These are phyloP conservation scores for Sporothrix protearum DNA, from an alignment of 2,329 filamentous ascomycete species.

Conservation along the genomic window DNA sequence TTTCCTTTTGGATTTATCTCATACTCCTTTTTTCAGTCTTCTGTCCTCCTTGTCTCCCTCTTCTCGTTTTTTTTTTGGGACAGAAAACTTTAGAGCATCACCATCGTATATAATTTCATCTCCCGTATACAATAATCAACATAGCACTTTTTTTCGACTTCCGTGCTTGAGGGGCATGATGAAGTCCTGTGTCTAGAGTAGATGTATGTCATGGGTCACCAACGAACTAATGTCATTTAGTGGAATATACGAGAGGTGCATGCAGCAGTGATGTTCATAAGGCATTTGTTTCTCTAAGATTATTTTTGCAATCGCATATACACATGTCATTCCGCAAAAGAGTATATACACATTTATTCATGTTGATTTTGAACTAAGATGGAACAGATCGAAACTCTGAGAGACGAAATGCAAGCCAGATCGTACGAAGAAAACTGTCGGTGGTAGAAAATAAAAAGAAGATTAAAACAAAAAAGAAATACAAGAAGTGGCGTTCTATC, in stretches of 20 bases:
- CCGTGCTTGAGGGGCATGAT: not conserved
- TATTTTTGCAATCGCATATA: too few species aligned
- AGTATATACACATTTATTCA: too few species aligned
- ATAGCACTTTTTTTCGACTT: not conserved
- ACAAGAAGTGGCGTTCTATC: not conserved
- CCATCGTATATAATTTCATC: constrained; percentile 12
- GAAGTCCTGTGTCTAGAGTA: not conserved
- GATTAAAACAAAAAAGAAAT: not conserved
- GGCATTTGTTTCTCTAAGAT: too few species aligned
- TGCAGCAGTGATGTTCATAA: too few species aligned
- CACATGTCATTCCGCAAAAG: too few species aligned
- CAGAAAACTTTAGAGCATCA: constrained; percentile 11
- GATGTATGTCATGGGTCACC: not conserved
- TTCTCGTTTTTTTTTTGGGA: not conserved
- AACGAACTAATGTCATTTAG: not conserved
- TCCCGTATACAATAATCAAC: constrained; percentile 15
- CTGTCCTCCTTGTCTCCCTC: not conserved
- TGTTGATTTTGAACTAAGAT: too few species aligned
- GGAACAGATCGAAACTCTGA: too few species aligned
- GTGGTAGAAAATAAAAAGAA: not conserved
- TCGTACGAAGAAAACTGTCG: too few species aligned
- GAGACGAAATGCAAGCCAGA: too few species aligned
- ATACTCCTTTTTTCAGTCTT: not conserved
- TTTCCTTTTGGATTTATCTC: not conserved
- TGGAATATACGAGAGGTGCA: too few species aligned